A percentile compares a stretch with the other conserved stretches of the same genome.
Conservation (phyloP, 768 basidiomycete species). For the Lyophyllum shimeji region DNA sequence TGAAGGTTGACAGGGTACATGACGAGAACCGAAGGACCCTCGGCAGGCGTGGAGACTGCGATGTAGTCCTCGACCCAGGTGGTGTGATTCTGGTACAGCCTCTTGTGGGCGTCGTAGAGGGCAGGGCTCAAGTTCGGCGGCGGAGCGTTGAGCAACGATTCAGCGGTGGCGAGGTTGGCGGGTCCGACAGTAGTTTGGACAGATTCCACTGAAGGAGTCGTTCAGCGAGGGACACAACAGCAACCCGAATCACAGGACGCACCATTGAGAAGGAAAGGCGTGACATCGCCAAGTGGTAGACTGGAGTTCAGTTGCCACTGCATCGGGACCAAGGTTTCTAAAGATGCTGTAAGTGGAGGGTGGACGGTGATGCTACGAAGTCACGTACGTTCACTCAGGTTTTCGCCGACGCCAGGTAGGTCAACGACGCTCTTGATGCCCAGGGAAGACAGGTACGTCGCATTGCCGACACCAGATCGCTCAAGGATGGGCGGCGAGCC, state of each 20-base stretch:
- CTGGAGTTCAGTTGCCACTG: constrained; percentile 4
- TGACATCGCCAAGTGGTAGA: neutral
- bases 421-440: constrained; percentile 1
- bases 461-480: neutral
- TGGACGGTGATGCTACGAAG: neutral
- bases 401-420: constrained; percentile 1
- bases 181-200: neutral
- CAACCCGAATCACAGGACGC: neutral
- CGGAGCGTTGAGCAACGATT: neutral
- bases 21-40: neutral
- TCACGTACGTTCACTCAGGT: constrained; percentile 1
- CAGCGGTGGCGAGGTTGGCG: neutral
- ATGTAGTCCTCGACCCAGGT: constrained; percentile 1
- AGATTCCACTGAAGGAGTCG: neutral
- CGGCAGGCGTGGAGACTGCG: neutral
- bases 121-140: neutral
- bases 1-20: neutral
- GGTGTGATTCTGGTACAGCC: neutral
- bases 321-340: neutral
- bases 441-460: neutral
- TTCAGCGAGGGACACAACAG: too few relatives aligned
- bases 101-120: neutral
- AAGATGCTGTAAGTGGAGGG: neutral
- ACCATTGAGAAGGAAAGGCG: constrained; percentile 2
- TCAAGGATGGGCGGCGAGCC: constrained; percentile 2